phyloP scores from a whole-genome alignment of 352 stramenopile genomes.

The Globisporangium cylindrosporum region DNA sequence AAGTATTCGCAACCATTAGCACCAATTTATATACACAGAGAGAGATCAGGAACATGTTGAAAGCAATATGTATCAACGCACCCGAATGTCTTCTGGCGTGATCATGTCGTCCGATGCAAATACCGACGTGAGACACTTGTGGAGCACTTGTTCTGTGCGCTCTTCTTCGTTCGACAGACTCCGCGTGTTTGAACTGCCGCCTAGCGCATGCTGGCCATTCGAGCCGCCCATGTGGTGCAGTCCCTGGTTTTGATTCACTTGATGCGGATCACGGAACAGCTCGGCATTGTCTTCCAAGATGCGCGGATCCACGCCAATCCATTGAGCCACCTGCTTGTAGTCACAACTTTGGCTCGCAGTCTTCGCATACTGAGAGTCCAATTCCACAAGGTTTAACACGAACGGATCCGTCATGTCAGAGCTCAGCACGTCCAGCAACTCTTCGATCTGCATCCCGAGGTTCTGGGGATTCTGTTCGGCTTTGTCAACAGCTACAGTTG shows the following conservation, averaged over 20 bases:
- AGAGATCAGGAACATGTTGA: background rate
- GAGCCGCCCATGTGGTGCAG: constrained; percentile 18
- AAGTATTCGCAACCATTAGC: background rate
- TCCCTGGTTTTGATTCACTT: constrained; percentile 40
- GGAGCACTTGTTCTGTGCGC: constrained; percentile 72
- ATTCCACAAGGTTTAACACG: constrained; percentile 16
- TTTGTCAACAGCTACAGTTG: background rate
- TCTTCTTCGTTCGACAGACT: constrained; percentile 71
- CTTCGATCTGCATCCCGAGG: constrained; percentile 35
- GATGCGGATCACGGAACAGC: constrained; percentile 35
- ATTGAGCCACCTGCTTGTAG: constrained; percentile 28
- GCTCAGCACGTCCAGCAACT: constrained; percentile 24
- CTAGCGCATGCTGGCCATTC: constrained; percentile 13
- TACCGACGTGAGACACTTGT: constrained; percentile 77
- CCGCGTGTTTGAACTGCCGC: constrained; percentile 15
- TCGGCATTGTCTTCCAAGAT: constrained; percentile 37
- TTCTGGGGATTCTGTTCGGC: background rate
- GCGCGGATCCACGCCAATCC: constrained; percentile 34
- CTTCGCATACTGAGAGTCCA: constrained; percentile 21
- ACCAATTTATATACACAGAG: background rate
- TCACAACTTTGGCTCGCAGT: constrained; percentile 4
- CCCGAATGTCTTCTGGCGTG: constrained; percentile 44
- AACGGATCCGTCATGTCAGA: constrained; percentile 25
- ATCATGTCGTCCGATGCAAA: constrained; percentile 79
- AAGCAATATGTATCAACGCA: constrained; percentile 21